Evolutionary conservation across 306 rosid species (phyloP).

Genomic region (Acacia crassicarpa): DNA sequence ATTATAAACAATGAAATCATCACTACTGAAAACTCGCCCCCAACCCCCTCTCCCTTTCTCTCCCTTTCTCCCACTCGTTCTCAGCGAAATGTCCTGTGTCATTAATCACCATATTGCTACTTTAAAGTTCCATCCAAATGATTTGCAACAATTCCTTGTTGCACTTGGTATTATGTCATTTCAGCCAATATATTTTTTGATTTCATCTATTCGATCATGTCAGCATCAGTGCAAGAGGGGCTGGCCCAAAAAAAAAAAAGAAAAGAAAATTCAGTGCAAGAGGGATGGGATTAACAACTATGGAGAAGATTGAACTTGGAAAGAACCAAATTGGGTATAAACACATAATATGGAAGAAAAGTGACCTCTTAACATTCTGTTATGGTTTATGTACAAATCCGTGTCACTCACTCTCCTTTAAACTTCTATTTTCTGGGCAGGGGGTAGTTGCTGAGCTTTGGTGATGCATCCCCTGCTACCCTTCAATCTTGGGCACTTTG

Average conservation of each 20-base stretch:
- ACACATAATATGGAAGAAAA: neutral
- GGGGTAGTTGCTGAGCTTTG: too few species aligned
- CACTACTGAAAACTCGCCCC: neutral
- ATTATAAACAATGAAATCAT: neutral
- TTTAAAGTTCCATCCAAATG: neutral
- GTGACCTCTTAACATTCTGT: constrained; percentile 8
- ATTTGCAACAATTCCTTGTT: neutral
- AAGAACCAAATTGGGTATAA: neutral
- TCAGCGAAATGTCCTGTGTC: neutral
- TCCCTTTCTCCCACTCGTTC: neutral
- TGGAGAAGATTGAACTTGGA: neutral
- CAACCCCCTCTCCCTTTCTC: neutral
- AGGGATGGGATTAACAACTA: neutral
- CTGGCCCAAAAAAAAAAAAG: too few species aligned
- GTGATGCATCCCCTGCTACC: too few species aligned
- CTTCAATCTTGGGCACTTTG: too few species aligned
- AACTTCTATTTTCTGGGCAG: neutral
- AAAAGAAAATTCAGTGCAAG: neutral
- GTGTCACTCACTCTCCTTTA: neutral
- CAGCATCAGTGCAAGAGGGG: neutral
- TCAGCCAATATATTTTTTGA: neutral
- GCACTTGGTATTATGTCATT: neutral
- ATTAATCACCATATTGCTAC: neutral
- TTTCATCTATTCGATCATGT: constrained; percentile 1
- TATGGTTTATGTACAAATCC: neutral